Base-by-base conservation (phyloP, 495 filamentous ascomycete genomes). In the Podospora australis region DNA sequence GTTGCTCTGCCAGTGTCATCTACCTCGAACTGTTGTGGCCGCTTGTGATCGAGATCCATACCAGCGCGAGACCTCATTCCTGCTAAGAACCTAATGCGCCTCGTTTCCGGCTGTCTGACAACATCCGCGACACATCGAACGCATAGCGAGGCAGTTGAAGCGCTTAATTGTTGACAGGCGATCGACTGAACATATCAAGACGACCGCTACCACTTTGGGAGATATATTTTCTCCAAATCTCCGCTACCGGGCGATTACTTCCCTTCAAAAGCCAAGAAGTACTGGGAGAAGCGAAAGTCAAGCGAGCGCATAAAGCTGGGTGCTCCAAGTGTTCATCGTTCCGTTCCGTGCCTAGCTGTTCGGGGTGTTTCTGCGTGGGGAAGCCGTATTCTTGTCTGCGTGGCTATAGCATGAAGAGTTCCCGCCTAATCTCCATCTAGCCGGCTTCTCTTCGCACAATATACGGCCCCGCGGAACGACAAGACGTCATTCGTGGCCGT, bases 371-470 rank as follows among this genome's bases (percentile, higher is more conserved):
- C 54, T 49, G 56, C 59, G 59, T 53, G 60, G 60, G 54, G 58
- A 58, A 62, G 42, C 42, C 56, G 52, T 57, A 47, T 48, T 40
- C 16, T 23, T 24, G 17, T 57, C 53, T 36, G 56, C 45, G 39
- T 62, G 62, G 62, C 54, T 63, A 67, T 65, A 66, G 66, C 66
- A 66, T 68, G 66, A 67, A 65, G 54, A 46, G 46, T 58, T 63
- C 49, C 57, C 67, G 65, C 63, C 68, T 69, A 69, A 69, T 63
- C 13, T 58, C 55, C 44, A 63, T 53, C 54, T 55, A 50, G 46
- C 51, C 59, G 49, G 46, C 45, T 39, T 43, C 48, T 51, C 53
- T 23, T 30, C 13, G 11, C 36, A 41, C 48, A 56, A 56, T 51
- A 49, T 58, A 53, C 56, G 38, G 49, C 14, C 45, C 22, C 25